Percentiles rank a stretch among this genome's conserved stretches.
These are phyloP conservation scores for Austropuccinia psidii DNA, from an alignment of 1,284 basidiomycete genomes.

Conservation along the genomic window DNA sequence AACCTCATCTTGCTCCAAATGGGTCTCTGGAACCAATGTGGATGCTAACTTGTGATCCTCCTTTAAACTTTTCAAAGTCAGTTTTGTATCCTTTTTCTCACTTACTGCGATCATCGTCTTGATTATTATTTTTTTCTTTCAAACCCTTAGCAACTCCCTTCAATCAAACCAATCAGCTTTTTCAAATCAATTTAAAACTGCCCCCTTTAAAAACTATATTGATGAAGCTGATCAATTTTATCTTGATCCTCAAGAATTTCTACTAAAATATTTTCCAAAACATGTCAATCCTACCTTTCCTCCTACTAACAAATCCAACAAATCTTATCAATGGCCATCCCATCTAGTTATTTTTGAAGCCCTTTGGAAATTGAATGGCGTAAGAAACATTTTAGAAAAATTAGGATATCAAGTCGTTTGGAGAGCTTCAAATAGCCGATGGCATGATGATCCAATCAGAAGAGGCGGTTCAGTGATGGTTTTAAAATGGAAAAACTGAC, in stretches of 20 bases:
- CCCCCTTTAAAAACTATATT: too few species aligned
- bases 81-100: neutral
- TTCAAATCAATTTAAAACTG: too few species aligned
- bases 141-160: neutral
- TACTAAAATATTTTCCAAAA: constrained; percentile 59
- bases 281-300: constrained; percentile 61
- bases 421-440: constrained; percentile 59
- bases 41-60: constrained; percentile 86
- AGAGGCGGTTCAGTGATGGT: constrained; percentile 66
- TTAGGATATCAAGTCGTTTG: constrained; percentile 64
- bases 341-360: constrained; percentile 72
- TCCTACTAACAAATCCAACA: constrained; percentile 52
- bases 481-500: constrained; percentile 51
- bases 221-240: constrained; percentile 85
- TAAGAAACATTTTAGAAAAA: constrained; percentile 51
- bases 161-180: neutral
- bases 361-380: constrained; percentile 53
- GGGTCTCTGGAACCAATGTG: constrained; percentile 55
- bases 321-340: constrained; percentile 69
- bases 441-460: constrained; percentile 71
- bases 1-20: constrained; percentile 53
- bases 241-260: constrained; percentile 61
- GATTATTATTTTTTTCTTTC: neutral
- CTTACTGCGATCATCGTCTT: neutral
- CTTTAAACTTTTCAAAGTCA: constrained; percentile 57